Conservation (phyloP, 73 alveolate genomes). For the Stentor roeselii region DNA sequence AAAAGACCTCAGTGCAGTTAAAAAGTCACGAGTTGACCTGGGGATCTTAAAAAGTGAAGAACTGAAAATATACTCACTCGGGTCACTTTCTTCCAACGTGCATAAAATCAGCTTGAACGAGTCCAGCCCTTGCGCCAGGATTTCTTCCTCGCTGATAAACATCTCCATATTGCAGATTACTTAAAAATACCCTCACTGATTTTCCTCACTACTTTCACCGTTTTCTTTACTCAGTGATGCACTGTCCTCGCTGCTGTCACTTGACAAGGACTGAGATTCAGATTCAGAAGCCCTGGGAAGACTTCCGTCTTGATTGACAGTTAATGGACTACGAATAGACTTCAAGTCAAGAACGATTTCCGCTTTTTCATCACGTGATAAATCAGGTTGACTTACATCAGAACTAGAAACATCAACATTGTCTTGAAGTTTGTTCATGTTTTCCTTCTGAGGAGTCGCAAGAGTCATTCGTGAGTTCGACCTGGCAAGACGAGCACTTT, state of each 20-base stretch:
- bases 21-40: neutral
- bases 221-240: neutral
- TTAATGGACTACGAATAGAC: neutral
- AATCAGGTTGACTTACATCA: neutral
- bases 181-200: neutral
- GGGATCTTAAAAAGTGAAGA: neutral
- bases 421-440: neutral
- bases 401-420: neutral
- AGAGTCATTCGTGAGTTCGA: neutral
- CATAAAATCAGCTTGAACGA: neutral
- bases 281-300: neutral
- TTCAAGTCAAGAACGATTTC: neutral
- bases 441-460: neutral
- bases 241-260: neutral
- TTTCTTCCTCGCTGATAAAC: neutral
- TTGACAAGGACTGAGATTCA: neutral
- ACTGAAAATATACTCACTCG: neutral
- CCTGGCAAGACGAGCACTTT: neutral
- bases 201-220: neutral
- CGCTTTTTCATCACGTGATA: neutral
- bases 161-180: neutral
- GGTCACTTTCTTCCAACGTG: neutral
- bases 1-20: neutral
- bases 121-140: neutral
- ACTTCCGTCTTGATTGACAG: neutral